Conservation (phyloP, 768 basidiomycete species). For the Dacryopinax spathularia region DNA sequence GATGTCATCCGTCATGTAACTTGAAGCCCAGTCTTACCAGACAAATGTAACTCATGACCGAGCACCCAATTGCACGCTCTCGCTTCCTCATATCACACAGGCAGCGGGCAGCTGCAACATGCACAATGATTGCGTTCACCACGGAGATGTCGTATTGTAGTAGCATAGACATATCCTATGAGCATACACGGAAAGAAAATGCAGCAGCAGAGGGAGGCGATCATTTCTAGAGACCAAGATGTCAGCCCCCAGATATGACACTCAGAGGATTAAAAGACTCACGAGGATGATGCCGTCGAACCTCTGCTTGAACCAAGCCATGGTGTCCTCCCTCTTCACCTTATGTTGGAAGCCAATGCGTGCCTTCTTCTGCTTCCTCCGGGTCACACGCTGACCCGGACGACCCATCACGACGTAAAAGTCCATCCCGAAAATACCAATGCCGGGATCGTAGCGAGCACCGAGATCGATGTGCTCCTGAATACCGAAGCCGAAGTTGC, state of each 20-base stretch:
- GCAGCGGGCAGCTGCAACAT: too few species aligned
- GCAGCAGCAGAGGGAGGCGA: not conserved
- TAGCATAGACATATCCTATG: conserved; percentile 2
- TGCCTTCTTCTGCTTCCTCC: conserved; percentile 77
- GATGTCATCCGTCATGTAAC: too few species aligned
- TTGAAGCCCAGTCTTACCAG: too few species aligned
- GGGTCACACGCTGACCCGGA: conserved; percentile 81
- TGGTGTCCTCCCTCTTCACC: conserved; percentile 90
- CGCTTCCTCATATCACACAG: too few species aligned
- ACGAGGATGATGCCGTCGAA: conserved; percentile 97
- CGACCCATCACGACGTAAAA: conserved; percentile 97
- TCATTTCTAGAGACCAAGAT: not conserved
- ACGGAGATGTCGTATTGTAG: not conserved
- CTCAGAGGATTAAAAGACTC: too few species aligned
- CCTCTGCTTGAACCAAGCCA: conserved; percentile 98
- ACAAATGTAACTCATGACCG: too few species aligned
- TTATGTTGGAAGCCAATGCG: conserved; percentile 78
- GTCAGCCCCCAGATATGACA: not conserved
- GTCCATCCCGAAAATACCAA: conserved; percentile 99
- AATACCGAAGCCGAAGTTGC: conserved; percentile 99
- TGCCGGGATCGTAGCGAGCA: conserved; percentile 93
- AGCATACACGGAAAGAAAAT: conserved; percentile 1
- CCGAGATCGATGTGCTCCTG: conserved; percentile 99
- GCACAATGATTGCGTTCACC: not conserved
- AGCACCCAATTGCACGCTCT: too few species aligned